A percentile compares a stretch with the other conserved stretches of the same genome.
These are phyloP conservation scores for Candida andamanensis DNA, from an alignment of 805 yeast genomes.

Conservation along the genomic window DNA sequence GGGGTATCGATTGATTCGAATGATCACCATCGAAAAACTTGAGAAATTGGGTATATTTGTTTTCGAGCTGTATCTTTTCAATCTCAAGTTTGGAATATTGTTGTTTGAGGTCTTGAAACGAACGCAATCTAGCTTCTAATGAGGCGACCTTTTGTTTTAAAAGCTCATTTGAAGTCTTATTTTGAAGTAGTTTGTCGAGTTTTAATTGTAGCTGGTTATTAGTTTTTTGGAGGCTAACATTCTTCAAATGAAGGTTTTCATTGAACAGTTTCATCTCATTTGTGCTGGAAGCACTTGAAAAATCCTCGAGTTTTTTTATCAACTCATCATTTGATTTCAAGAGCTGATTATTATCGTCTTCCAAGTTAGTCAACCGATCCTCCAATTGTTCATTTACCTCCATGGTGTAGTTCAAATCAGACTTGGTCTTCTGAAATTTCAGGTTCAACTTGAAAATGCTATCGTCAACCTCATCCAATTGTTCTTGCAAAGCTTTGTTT, in stretches of 20 bases:
- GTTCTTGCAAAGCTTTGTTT: slow-evolving; percentile 6
- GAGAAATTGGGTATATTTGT: slow-evolving; percentile 45
- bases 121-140: slow-evolving; percentile 33
- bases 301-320: slow-evolving; percentile 16
- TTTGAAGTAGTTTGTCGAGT: slow-evolving; percentile 45
- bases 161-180: slow-evolving; percentile 45
- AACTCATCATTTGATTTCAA: slow-evolving; percentile 25
- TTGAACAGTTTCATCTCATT: slow-evolving; percentile 10
- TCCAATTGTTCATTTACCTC: slow-evolving; percentile 34
- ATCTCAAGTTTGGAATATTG: slow-evolving; percentile 45
- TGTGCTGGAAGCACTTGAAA: slow-evolving; percentile 7
- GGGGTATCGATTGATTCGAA: slow-evolving; percentile 14
- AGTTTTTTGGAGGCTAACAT: slow-evolving; percentile 40
- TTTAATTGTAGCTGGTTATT: slow-evolving; percentile 49
- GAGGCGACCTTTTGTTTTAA: slow-evolving; percentile 51
- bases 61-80: slow-evolving; percentile 43
- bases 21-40: slow-evolving; percentile 15
- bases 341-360: slow-evolving; percentile 16
- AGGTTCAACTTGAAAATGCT: slow-evolving; percentile 11
- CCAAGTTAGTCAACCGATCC: slow-evolving; percentile 27
- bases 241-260: slow-evolving; percentile 21
- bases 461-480: slow-evolving; percentile 11
- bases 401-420: slow-evolving; percentile 29
- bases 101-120: slow-evolving; percentile 39
- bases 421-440: slow-evolving; percentile 29